phyloP scores from a whole-genome alignment of 768 basidiomycete genomes.

The Suillus brevipes region DNA sequence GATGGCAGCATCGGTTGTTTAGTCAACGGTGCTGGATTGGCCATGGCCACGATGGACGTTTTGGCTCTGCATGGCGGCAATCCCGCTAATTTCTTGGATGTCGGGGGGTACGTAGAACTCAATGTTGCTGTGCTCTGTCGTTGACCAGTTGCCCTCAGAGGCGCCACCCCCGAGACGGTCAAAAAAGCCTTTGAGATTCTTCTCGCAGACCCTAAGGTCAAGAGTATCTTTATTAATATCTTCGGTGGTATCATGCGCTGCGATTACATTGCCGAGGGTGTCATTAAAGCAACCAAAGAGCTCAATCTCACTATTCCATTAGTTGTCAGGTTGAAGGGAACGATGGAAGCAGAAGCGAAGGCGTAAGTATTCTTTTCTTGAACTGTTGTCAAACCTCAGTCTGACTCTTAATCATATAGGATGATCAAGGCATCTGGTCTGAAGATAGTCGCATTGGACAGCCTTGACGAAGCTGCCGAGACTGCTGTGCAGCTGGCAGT shows the following conservation, averaged over 20 bases:
- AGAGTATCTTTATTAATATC: slow-evolving; percentile 99
- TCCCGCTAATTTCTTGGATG: slow-evolving; percentile 98
- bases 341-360: slow-evolving; percentile 95
- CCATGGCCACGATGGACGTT: slow-evolving; percentile 99
- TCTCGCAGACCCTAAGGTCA: slow-evolving; percentile 86
- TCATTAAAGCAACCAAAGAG: slow-evolving; percentile 97
- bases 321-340: slow-evolving; percentile 94
- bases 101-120: slow-evolving; percentile 71
- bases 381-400: not conserved
- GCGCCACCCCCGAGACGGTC: slow-evolving; percentile 98
- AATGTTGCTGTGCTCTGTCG: not conserved
- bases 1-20: slow-evolving; percentile 97
- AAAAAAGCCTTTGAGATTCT: slow-evolving; percentile 99
- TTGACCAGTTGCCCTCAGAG: slow-evolving; percentile 46
- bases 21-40: slow-evolving; percentile 97
- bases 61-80: slow-evolving; percentile 92
- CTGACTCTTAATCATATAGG: slow-evolving; percentile 42
- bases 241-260: slow-evolving; percentile 99
- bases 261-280: slow-evolving; percentile 97
- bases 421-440: slow-evolving; percentile 93
- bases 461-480: slow-evolving; percentile 88
- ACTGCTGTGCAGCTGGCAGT: slow-evolving; percentile 70
- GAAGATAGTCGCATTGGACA: slow-evolving; percentile 91
- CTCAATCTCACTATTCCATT: slow-evolving; percentile 82
- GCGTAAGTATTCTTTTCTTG: slow-evolving; percentile 52